phyloP scores from a whole-genome alignment of 2,329 filamentous ascomycete genomes.

The Alternaria consortialis region DNA sequence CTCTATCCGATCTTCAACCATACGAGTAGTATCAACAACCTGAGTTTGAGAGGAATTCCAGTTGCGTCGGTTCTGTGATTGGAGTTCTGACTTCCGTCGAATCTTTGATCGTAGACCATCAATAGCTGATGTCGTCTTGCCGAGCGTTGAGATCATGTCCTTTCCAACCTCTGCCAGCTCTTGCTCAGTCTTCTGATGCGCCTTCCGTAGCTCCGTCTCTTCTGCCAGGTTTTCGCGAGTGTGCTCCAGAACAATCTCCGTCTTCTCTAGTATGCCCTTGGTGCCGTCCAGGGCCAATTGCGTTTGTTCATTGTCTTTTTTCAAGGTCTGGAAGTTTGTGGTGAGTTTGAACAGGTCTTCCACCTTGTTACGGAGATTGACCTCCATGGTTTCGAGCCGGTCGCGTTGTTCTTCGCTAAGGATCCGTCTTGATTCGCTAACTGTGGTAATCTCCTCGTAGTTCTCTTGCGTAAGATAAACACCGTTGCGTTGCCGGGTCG shows the following conservation, averaged over 20 bases:
- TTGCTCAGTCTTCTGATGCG: conserved; percentile 85
- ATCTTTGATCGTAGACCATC: conserved; percentile 86
- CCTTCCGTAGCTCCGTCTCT: conserved; percentile 80
- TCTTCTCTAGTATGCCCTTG: conserved; percentile 83
- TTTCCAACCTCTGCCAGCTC: conserved; percentile 77
- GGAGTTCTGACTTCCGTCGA: conserved; percentile 82
- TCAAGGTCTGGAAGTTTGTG: conserved; percentile 85
- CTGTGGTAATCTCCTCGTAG: conserved; percentile 89
- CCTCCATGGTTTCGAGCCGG: conserved; percentile 91
- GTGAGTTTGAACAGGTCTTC: conserved; percentile 90
- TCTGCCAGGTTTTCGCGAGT: conserved; percentile 80
- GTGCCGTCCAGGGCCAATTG: conserved; percentile 78
- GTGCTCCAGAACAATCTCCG: conserved; percentile 80
- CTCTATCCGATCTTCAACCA: conserved; percentile 79
- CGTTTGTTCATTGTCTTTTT: conserved; percentile 87
- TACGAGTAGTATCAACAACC: conserved; percentile 77
- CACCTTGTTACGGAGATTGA: conserved; percentile 88
- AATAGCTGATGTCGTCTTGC: conserved; percentile 81
- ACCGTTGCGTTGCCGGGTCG: conserved; percentile 90
- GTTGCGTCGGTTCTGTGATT: conserved; percentile 76
- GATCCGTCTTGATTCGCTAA: conserved; percentile 91
- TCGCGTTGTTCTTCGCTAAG: conserved; percentile 91
- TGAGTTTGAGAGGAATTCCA: conserved; percentile 81
- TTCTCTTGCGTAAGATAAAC: conserved; percentile 90
- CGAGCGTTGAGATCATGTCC: conserved; percentile 79